Base-by-base conservation (phyloP, 2,329 filamentous ascomycete genomes). In the Calonectria leucothoes region DNA sequence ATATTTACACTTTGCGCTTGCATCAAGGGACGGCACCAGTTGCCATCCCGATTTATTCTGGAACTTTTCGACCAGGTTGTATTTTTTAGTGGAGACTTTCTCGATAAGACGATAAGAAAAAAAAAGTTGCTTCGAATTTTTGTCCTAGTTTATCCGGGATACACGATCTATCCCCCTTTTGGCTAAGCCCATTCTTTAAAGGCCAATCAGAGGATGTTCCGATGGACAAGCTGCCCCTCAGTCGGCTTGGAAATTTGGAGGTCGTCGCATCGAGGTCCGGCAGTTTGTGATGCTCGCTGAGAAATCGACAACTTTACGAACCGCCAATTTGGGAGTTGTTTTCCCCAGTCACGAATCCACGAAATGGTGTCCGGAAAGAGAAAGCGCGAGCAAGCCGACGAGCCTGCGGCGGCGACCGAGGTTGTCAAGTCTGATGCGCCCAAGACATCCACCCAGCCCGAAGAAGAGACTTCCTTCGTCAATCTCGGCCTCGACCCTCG, bases 401-500 rank as follows among this genome's bases (percentile, higher is more conserved):
- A 89, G 75, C 86, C 88, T 7, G 83, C 84, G 4, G 81, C 84
- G 45, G 66, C 63, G 0, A 75, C 77, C 52, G 66, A 75, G 25
- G 70, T 82, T 20, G 82, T 85, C 49, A 79, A 77, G 48, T 66
- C 77, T 57, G 74, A 80, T 39, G 76, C 82, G 68, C 55, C 82
- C 57, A 77, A 73, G 68, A 82, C 78, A 70, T 52, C 71, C 68
- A 20, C 74, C 51, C 71, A 77, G 48, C 66, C 81, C 52, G 77
- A 82, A 27, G 77, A 81, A 42, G 84, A 88, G 25, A 82, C 86
- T 66, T 91, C 92, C 4, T 99, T 98, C 82, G 89, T 93, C 76
- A 90, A 92, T 70, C 90, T 98, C 74, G 92, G 92, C 75, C 92
- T 99, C 74, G 97, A 99, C 82, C 86, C 95, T 12, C 92, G 97